Base-by-base conservation (phyloP, 2,329 filamentous ascomycete genomes). In the Colletotrichum spinosum region DNA sequence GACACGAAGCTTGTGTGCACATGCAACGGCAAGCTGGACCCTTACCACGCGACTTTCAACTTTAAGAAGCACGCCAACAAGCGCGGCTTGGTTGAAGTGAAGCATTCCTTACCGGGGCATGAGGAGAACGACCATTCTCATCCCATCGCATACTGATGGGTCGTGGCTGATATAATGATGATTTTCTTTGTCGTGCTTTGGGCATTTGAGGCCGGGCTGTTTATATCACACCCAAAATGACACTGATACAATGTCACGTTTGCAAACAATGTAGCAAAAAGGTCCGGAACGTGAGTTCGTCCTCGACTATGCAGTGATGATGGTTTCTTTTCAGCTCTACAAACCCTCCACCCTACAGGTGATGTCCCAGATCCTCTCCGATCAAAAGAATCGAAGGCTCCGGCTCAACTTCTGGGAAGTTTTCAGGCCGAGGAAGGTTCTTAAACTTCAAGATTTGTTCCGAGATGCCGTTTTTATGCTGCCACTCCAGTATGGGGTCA, bases 391-490 rank as follows among this genome's bases (percentile, higher is more conserved):
- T 35, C 1, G 63, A 66, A 0, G 63, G 63, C 10, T 66, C 63
- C 2, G 63, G 58, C 33, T 66, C 63, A 2, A 66, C 63, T 25
- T 66, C 63, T 0, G 60, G 52, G 5, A 50, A 62, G 4, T 38
- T 4, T 0, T 11, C 49, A 1, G 63, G 63, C 7, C 53, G 52
- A 1, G 63, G 60, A 5, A 66, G 52, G 2, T 66, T 66, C 10
- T 58, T 62, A 13, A 52, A 66, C 37, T 58, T 66, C 1, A 53
- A 2, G 13, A 66, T 66, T 33, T 62, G 52, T 33, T 66, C 54
- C 1, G 63, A 52, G 12, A 66, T 62, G 15, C 63, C 59, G 0
- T 63, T 63, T 1, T 50, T 2, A 2, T 66, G 52, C 41, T 66
- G 63, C 63, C 63, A 66, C 3, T 64, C 25, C 8, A 66, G 7